Evolutionary conservation across 1,139 yeast genomes (phyloP), one percentile per base, ranked within the genome.

Genomic region (Candida tropicalis): DNA sequence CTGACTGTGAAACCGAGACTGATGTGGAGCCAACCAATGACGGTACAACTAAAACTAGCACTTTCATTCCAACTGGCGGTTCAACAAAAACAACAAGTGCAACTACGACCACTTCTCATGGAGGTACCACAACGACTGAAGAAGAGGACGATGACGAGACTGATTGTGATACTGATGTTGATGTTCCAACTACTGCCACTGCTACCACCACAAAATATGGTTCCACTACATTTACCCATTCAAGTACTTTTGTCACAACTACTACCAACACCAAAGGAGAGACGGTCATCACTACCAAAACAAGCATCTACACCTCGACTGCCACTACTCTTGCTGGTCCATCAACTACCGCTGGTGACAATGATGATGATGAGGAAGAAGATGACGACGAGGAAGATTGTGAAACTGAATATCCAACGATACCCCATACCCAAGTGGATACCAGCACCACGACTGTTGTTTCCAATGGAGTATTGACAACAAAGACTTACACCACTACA

Each of bases 341-440:
- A 27, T 34, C 22, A 31, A 18, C 47, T 12, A 32, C 24, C 25
- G 40, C 18, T 25, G 16, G 31, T 36, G 26, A 46, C 20, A 42
- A 43, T 37, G 56, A 50, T 40, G 56, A 47, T 17, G 54, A 46
- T 12, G 58, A 53, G 3, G 49, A 44, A 17, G 49, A 50, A 27
- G 47, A 52, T 41, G 38, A 34, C 18, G 47, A 41, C 32, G 51
- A 44, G 18, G 47, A 42, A 8, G 46, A 43, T 15, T 54, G 44
- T 29, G 43, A 47, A 23, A 43, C 38, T 9, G 54, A 40, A 38
- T 34, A 50, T 45, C 39, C 42, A 41, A 32, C 41, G n/a, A 2
- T 13, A 24, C 22, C 27, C 47, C 16, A 25, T 42, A n/a, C n/a
- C 24, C 13, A 16, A 33, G 12, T 44, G 20, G 44, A 23, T 15